phyloP scores from a whole-genome alignment of 805 yeast genomes.

The Starmerella vaccinii region DNA sequence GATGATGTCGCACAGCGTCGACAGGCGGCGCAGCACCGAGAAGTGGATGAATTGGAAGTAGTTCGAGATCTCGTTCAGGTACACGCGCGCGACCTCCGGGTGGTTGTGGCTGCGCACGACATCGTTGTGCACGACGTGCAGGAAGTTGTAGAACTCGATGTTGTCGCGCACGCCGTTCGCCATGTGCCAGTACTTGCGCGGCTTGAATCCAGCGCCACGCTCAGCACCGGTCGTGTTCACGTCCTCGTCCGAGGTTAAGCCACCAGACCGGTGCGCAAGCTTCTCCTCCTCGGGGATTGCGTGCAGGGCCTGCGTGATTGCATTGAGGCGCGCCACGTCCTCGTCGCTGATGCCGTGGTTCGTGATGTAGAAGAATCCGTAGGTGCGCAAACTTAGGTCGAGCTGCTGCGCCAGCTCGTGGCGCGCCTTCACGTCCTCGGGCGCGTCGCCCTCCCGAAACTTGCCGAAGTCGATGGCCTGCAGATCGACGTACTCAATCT shows the following conservation, averaged over 20 bases:
- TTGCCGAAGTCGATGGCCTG: slow-evolving; percentile 32
- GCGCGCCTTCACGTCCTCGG: slow-evolving; percentile 30
- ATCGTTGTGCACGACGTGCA: slow-evolving; percentile 35
- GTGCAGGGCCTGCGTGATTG: slow-evolving; percentile 37
- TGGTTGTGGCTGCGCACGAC: slow-evolving; percentile 28
- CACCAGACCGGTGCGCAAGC: slow-evolving; percentile 36
- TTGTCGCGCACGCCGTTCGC: slow-evolving; percentile 37
- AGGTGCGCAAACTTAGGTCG: slow-evolving; percentile 35
- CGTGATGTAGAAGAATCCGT: slow-evolving; percentile 38
- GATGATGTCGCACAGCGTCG: slow-evolving; percentile 37
- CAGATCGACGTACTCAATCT: slow-evolving; percentile 14
- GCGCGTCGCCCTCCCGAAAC: slow-evolving; percentile 31
- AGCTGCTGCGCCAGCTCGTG: slow-evolving; percentile 32
- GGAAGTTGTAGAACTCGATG: slow-evolving; percentile 38
- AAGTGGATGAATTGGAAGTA: slow-evolving; percentile 36
- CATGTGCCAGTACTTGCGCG: slow-evolving; percentile 41
- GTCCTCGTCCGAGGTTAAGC: slow-evolving; percentile 30
- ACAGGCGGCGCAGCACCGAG: slow-evolving; percentile 33
- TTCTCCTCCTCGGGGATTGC: slow-evolving; percentile 37
- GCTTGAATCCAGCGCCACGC: slow-evolving; percentile 41
- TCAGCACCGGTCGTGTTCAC: slow-evolving; percentile 35
- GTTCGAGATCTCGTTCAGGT: slow-evolving; percentile 34
- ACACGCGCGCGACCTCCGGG: slow-evolving; percentile 36
- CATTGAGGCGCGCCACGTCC: slow-evolving; percentile 31
- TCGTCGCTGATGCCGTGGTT: slow-evolving; percentile 36